Percentiles rank a stretch among this genome's conserved stretches.
These are phyloP conservation scores for Conidiobolus incongruus DNA, from an alignment of 371 early-diverging fungal genomes.

Conservation along the genomic window DNA sequence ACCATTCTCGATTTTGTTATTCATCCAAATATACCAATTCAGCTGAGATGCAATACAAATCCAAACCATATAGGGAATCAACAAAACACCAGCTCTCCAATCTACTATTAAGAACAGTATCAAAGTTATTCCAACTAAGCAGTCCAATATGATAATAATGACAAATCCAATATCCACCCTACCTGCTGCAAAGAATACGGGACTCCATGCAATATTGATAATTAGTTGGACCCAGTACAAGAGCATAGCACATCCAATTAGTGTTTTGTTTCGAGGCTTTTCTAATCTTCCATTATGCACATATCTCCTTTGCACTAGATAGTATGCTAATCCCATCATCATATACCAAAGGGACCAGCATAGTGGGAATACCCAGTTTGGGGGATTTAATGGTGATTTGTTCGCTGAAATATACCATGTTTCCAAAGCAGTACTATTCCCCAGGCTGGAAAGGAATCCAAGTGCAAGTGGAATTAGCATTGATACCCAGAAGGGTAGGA, in stretches of 20 bases:
- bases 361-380: slow-evolving; percentile 1
- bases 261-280: neutral
- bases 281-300: too few relatives aligned
- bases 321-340: neutral
- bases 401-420: neutral
- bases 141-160: neutral
- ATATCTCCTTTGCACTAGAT: neutral
- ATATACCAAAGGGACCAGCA: neutral
- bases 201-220: neutral
- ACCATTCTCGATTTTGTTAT: too few relatives aligned
- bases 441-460: too few relatives aligned
- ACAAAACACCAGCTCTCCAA: neutral
- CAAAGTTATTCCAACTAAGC: neutral
- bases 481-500: too few relatives aligned
- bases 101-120: neutral
- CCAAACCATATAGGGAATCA: neutral
- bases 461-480: too few relatives aligned
- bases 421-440: neutral
- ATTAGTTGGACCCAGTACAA: too few relatives aligned
- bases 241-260: neutral
- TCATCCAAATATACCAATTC: too few relatives aligned
- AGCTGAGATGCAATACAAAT: too few relatives aligned
- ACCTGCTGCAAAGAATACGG: neutral
- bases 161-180: neutral
- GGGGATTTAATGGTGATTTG: neutral